Percentiles rank a stretch among this genome's conserved stretches.
phyloP scores from a whole-genome alignment of 768 basidiomycete genomes.

The Rhizopogon sp. region DNA sequence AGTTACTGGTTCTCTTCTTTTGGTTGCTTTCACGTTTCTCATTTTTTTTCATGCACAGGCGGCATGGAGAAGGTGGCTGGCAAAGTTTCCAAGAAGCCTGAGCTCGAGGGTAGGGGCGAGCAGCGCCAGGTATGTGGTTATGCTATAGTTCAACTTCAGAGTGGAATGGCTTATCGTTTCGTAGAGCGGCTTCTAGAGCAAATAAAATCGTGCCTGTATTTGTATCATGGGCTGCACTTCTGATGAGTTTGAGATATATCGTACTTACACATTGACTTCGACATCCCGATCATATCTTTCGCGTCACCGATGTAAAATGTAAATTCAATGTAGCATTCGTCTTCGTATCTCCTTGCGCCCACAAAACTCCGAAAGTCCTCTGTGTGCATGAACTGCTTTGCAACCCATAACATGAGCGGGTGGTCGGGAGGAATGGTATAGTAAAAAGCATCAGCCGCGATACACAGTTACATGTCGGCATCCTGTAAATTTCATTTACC shows the following conservation, averaged over 20 bases:
- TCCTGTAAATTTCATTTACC: too few species aligned
- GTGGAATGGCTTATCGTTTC: not conserved
- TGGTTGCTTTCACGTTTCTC: not conserved
- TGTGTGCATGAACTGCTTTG: too few species aligned
- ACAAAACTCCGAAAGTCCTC: too few species aligned
- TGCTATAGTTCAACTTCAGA: not conserved
- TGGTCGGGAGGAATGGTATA: too few species aligned
- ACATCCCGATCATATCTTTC: too few species aligned
- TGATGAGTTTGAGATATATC: not conserved
- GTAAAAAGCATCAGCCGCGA: too few species aligned
- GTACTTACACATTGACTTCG: not conserved
- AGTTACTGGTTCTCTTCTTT: not conserved
- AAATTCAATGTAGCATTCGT: too few species aligned
- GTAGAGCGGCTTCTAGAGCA: not conserved
- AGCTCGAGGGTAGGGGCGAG: slow-evolving; percentile 1
- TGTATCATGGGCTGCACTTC: not conserved
- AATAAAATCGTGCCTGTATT: not conserved
- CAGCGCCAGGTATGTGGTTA: slow-evolving; percentile 3
- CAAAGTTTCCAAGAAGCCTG: not conserved
- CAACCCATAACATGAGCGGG: too few species aligned
- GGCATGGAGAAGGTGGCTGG: slow-evolving; percentile 6
- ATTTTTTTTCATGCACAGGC: not conserved
- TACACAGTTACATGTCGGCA: too few species aligned
- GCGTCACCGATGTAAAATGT: too few species aligned
- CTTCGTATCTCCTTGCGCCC: too few species aligned